phyloP scores from a whole-genome alignment of 352 stramenopile genomes.

The Phytophthora vignae region DNA sequence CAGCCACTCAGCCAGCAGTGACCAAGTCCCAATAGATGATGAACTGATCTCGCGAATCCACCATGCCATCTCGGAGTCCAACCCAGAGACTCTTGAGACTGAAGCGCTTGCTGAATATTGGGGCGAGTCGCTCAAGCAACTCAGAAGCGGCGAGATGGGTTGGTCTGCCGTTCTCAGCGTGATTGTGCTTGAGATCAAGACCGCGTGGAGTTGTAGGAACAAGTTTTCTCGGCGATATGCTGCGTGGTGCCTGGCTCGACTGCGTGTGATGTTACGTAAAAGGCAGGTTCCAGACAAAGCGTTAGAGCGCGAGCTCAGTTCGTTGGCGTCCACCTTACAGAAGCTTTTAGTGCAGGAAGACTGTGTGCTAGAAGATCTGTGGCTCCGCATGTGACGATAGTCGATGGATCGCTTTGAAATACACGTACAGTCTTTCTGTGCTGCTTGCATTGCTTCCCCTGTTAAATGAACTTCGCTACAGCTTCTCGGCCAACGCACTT shows the following conservation, averaged over 20 bases:
- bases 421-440: background rate
- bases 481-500: too few species aligned
- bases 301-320: conserved; percentile 11
- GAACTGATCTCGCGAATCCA: conserved; percentile 17
- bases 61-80: conserved; percentile 1
- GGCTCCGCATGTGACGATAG: conserved; percentile 22
- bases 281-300: background rate
- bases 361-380: conserved; percentile 42
- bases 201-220: conserved; percentile 49
- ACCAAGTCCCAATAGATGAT: background rate
- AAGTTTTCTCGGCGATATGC: conserved; percentile 60
- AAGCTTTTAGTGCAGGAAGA: conserved; percentile 27
- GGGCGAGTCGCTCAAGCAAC: conserved; percentile 22
- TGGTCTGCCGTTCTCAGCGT: conserved; percentile 18
- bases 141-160: conserved; percentile 3
- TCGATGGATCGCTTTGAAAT: background rate
- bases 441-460: background rate
- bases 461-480: background rate
- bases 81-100: conserved; percentile 5
- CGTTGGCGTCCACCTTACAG: conserved; percentile 21
- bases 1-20: background rate
- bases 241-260: conserved; percentile 54
- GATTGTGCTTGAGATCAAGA: conserved; percentile 49
- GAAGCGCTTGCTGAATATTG: conserved; percentile 23
- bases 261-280: conserved; percentile 22